These are phyloP conservation scores for Serendipita sp. DNA, from an alignment of 768 basidiomycete genomes.

Conservation along the genomic window DNA sequence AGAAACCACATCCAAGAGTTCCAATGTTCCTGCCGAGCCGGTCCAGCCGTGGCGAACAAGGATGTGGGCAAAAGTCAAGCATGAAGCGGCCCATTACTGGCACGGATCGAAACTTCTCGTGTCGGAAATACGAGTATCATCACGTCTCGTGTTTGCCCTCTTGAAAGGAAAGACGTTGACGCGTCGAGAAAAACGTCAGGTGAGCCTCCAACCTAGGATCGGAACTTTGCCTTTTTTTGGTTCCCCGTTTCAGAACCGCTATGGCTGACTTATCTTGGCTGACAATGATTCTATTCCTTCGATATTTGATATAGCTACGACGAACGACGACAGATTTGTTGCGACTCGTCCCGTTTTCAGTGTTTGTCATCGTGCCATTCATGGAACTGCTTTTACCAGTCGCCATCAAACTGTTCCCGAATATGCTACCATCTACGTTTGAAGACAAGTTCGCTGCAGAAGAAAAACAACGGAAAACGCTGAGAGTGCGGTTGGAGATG, in stretches of 20 bases:
- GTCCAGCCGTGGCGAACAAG: slow-evolving; percentile 25
- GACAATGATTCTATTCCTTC: not conserved
- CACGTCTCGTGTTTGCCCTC: slow-evolving; percentile 78
- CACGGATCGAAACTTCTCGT: slow-evolving; percentile 87
- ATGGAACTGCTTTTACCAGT: slow-evolving; percentile 96
- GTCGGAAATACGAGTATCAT: slow-evolving; percentile 83
- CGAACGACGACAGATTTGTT: slow-evolving; percentile 88
- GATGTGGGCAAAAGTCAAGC: slow-evolving; percentile 85
- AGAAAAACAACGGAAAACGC: slow-evolving; percentile 90
- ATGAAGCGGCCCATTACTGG: slow-evolving; percentile 95
- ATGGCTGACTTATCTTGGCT: not conserved
- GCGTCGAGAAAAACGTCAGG: slow-evolving; percentile 85
- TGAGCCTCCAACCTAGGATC: slow-evolving; percentile 17
- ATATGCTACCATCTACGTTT: slow-evolving; percentile 96
- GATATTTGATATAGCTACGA: slow-evolving; percentile 41
- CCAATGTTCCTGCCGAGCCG: slow-evolving; percentile 7
- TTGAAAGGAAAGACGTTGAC: slow-evolving; percentile 83
- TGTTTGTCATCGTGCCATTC: slow-evolving; percentile 91
- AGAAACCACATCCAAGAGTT: not conserved
- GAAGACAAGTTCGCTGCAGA: slow-evolving; percentile 95
- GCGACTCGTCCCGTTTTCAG: slow-evolving; percentile 85
- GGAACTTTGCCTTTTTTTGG: not conserved
- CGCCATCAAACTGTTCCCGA: slow-evolving; percentile 92
- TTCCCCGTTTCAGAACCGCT: not conserved
- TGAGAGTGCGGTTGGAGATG: slow-evolving; percentile 92